Conservation (phyloP, 257 asterid species). For the Scutellaria galericulata region DNA sequence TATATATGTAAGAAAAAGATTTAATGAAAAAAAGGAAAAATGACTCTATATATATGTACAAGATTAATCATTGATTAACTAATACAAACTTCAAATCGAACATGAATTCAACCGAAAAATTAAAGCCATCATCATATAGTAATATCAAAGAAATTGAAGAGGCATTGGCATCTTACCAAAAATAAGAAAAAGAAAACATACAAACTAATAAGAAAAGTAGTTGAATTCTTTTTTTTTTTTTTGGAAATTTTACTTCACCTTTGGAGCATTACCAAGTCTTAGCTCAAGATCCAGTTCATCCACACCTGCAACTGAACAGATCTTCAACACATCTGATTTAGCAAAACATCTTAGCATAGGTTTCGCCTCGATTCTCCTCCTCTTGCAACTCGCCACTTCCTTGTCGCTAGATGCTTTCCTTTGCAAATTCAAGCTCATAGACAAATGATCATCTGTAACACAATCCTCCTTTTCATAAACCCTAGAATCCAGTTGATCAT, state of each 20-base stretch:
- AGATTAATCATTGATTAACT: conserved; percentile 23
- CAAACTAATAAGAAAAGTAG: conserved; percentile 27
- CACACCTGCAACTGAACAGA: conserved; percentile 30
- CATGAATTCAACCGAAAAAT: conserved; percentile 14
- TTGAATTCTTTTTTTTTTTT: neutral
- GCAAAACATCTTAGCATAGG: conserved; percentile 38
- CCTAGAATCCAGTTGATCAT: conserved; percentile 30
- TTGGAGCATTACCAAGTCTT: conserved; percentile 86
- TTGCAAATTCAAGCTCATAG: conserved; percentile 39
- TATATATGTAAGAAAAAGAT: no score
- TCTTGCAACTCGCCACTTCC: conserved; percentile 57
- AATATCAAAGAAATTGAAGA: conserved; percentile 30
- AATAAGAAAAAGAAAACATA: conserved; percentile 22
- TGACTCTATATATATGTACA: neutral
- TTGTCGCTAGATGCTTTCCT: conserved; percentile 40
- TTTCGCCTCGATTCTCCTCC: conserved; percentile 54
- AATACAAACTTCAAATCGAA: neutral
- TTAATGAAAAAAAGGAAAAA: no score
- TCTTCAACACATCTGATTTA: conserved; percentile 40
- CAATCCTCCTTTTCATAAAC: conserved; percentile 38
- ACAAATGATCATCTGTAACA: conserved; percentile 44
- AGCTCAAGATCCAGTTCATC: conserved; percentile 91
- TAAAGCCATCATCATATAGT: neutral
- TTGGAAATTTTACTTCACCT: conserved; percentile 38
- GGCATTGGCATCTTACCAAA: conserved; percentile 16